A percentile compares a stretch with the other conserved stretches of the same genome.
These are phyloP conservation scores for Pyracantha coccinea DNA, from an alignment of 331 rosid genomes.

Conservation along the genomic window DNA sequence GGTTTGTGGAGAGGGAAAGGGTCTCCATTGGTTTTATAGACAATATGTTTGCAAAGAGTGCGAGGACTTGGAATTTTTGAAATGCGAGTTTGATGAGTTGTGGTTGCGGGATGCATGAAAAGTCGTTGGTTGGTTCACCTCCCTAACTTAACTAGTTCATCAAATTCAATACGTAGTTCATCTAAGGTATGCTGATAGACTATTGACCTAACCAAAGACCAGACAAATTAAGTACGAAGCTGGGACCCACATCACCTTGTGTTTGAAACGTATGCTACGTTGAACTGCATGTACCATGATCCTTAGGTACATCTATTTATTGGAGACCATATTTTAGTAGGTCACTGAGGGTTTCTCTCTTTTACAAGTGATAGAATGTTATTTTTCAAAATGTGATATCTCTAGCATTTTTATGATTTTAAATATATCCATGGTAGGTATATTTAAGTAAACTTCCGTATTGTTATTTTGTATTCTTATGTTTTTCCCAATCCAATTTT, in stretches of 20 bases:
- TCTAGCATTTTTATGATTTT: no score
- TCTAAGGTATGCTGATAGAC: neutral
- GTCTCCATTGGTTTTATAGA: neutral
- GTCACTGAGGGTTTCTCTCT: no score
- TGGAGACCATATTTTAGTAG: no score
- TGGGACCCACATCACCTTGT: neutral
- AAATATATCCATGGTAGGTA: no score
- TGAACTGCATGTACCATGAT: no score
- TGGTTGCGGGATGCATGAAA: neutral
- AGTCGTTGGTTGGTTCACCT: conserved; percentile 5
- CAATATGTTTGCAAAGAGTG: neutral
- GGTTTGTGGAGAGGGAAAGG: conserved; percentile 16
- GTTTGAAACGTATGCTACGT: neutral
- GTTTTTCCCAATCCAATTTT: no score
- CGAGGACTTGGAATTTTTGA: neutral
- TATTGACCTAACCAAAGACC: conserved; percentile 1
- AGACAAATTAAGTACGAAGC: neutral
- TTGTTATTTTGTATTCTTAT: no score
- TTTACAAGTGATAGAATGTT: no score
- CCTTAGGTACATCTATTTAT: no score
- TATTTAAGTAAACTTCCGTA: no score
- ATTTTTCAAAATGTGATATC: no score
- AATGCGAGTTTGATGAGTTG: conserved; percentile 4
- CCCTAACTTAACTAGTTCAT: neutral
- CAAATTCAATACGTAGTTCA: neutral